Percentiles rank a stretch among this genome's conserved stretches.
Conservation (phyloP, 1,284 basidiomycete genomes). For the Gomphus bonarii region DNA sequence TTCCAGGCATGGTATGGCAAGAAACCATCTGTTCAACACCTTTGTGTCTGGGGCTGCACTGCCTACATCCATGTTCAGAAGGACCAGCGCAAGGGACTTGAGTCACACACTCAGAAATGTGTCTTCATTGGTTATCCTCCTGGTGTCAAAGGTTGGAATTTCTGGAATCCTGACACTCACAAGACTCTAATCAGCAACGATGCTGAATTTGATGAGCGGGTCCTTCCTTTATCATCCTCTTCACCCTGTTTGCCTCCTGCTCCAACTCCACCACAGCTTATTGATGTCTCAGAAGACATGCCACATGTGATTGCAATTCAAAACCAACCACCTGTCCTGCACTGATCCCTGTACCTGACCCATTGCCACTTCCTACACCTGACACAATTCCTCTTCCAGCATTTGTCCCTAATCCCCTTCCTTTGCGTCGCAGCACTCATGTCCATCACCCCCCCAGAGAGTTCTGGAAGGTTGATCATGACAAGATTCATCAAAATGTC, state of each 20-base stretch:
- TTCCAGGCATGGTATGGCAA: constrained; percentile 6
- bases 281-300: too few species aligned
- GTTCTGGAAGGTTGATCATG: too few species aligned
- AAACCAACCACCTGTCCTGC: too few species aligned
- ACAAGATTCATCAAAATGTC: too few species aligned
- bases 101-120: constrained; percentile 23
- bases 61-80: constrained; percentile 26
- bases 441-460: too few species aligned
- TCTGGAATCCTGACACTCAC: constrained; percentile 20
- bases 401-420: too few species aligned
- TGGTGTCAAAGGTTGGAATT: constrained; percentile 21
- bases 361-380: too few species aligned
- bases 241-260: neutral
- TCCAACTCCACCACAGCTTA: too few species aligned
- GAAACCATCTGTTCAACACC: constrained; percentile 21
- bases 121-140: constrained; percentile 27
- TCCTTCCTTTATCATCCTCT: neutral
- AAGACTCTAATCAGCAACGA: constrained; percentile 18
- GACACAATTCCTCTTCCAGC: too few species aligned
- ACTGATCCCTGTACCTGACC: too few species aligned
- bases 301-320: too few species aligned
- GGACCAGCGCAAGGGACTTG: constrained; percentile 20
- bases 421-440: too few species aligned
- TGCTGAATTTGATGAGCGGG: constrained; percentile 23
- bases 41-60: constrained; percentile 24